These are phyloP conservation scores for Fusarium secorum DNA, from an alignment of 2,329 filamentous ascomycete genomes.

Conservation along the genomic window DNA sequence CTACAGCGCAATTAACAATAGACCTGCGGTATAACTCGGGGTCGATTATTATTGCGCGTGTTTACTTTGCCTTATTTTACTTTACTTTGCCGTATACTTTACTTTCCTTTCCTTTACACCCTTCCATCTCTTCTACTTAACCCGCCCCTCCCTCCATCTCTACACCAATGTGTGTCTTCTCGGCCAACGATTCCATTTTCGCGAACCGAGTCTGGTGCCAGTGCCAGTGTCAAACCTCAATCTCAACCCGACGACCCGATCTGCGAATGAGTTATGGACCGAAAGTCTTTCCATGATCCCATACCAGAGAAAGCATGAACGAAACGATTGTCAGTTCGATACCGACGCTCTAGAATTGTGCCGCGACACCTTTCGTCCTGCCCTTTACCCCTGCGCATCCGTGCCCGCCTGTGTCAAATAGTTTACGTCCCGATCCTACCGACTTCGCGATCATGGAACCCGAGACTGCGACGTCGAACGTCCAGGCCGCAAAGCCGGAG, in stretches of 20 bases:
- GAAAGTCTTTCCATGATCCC: constrained; percentile 43
- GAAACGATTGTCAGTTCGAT: constrained; percentile 41
- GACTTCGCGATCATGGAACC: constrained; percentile 37
- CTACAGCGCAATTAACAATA: constrained; percentile 26
- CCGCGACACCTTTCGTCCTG: constrained; percentile 23
- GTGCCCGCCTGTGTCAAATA: neutral
- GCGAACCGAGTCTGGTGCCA: constrained; percentile 47
- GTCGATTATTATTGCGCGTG: constrained; percentile 6
- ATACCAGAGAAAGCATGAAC: constrained; percentile 48
- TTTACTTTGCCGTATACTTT: constrained; percentile 1
- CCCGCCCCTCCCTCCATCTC: constrained; percentile 23
- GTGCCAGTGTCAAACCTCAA: constrained; percentile 37
- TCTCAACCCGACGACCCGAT: constrained; percentile 35
- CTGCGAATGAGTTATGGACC: constrained; percentile 47
- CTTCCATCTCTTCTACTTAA: neutral
- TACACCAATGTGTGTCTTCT: constrained; percentile 49
- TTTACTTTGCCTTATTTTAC: constrained; percentile 7
- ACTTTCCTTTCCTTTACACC: neutral
- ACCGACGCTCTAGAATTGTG: constrained; percentile 31
- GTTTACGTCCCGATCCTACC: constrained; percentile 10
- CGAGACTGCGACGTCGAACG: constrained; percentile 11
- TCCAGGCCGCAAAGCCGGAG: constrained; percentile 23
- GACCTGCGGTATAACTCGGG: constrained; percentile 7
- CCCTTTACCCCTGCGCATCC: constrained; percentile 15
- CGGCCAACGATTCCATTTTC: constrained; percentile 47